Evolutionary conservation across 2,329 filamentous ascomycete genomes (phyloP).

Genomic region (Zymoseptoria pseudotritici): DNA sequence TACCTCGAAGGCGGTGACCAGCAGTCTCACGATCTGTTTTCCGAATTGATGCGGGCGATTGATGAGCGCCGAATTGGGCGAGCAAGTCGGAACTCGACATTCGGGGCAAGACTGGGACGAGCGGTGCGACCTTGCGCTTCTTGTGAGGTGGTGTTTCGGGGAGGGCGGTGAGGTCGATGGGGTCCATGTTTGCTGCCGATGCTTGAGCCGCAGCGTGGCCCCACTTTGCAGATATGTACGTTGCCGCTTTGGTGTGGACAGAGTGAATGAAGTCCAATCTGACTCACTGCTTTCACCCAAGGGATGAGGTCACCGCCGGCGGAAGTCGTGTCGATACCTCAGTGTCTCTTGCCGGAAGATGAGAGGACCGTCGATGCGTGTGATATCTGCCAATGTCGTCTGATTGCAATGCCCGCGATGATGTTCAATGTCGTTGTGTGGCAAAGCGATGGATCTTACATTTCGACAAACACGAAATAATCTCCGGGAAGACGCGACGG

Average conservation of each 20-base stretch:
- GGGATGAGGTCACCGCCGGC: neutral
- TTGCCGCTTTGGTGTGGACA: neutral
- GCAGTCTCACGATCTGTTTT: constrained; percentile 17
- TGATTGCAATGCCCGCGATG: neutral
- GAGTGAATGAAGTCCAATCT: neutral
- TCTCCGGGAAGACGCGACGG: neutral
- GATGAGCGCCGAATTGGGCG: constrained; percentile 22
- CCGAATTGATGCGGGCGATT: constrained; percentile 19
- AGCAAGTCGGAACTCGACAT: constrained; percentile 18
- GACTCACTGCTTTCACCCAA: neutral
- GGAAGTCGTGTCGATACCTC: neutral
- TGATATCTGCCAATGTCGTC: neutral
- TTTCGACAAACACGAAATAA: neutral
- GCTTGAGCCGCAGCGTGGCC: too few species aligned
- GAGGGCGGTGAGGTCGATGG: constrained; percentile 1
- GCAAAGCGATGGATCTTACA: neutral
- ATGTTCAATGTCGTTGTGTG: neutral
- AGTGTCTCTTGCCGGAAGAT: neutral
- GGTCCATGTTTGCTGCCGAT: neutral
- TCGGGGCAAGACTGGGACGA: constrained; percentile 11
- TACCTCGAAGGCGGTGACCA: constrained; percentile 9
- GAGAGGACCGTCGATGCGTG: neutral
- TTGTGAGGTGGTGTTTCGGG: constrained; percentile 13
- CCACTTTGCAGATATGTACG: neutral
- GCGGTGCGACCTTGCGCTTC: constrained; percentile 14